Evolutionary conservation across 257 asterid genomes (phyloP), one percentile per base, ranked within the genome.

Genomic region (Nicotiana undulata): DNA sequence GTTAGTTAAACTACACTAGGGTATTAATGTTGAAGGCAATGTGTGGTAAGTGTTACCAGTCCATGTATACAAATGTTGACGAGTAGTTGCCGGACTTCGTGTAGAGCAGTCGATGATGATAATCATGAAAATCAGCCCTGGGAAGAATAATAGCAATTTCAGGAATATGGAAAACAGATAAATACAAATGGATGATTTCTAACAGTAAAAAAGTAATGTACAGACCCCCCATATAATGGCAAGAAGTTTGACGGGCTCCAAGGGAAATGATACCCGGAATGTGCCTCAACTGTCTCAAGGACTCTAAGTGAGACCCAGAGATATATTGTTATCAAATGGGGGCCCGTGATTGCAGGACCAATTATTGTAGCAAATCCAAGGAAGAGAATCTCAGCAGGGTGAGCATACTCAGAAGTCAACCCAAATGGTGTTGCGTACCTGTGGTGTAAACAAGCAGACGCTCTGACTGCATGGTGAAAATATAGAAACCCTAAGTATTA

Each of bases 351-450:
- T 82, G 99, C 99, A 70, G 99, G 99, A 81, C 99, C 99, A 82
- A 92, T 75, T 61, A 95, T 90, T 6, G 99, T 95, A 65, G 99
- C 98, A 87, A 93, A 93, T 20, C 99, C 98, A 83, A 93, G 98
- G 85, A 95, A 95, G 84, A 95, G 80, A 84, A 95, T 95, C 88
- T 95, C 99, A 85, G 94, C 98, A 70, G 98, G 97, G 87, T 95
- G 99, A 37, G 99, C 99, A 87, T 95, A 95, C 86, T 95, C 99
- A 76, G 99, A 95, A 31, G 99, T 95, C 93, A 95, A 83, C 76
- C 99, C 99, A 91, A 95, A 95, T 12, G 99, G 99, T 15, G 98
- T 95, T 77, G 99, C 99, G 40, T 95, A 95, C 89, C 99, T 95
- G 88, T 26, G 64, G 65, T 13, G 60, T 22, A 46, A 40, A 72